Conservation (phyloP, 148 eudicot genomes). For the Heliosperma pusillum region DNA sequence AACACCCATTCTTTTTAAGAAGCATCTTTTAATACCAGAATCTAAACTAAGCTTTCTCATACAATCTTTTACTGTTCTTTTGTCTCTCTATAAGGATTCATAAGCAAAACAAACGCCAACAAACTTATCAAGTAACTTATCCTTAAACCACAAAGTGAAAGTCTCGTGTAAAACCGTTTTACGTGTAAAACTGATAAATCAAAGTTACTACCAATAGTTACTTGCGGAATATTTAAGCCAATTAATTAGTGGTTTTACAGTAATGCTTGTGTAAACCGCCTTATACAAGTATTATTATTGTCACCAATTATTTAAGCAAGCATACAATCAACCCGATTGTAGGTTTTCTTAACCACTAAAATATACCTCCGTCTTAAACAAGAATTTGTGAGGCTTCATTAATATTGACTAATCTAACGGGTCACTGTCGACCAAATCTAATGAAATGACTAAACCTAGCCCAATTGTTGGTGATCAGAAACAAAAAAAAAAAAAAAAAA, state of each 20-base stretch:
- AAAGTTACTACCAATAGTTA: too few species aligned
- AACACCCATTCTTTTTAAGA: slow-evolving; percentile 12
- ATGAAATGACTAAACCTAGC: not conserved
- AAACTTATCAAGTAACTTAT: not conserved
- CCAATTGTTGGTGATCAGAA: not conserved
- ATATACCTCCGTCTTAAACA: too few species aligned
- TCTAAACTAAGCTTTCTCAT: not conserved
- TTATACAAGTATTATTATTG: not conserved
- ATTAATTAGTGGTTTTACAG: too few species aligned
- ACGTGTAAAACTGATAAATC: too few species aligned
- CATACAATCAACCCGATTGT: not conserved
- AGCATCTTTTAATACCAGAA: slow-evolving; percentile 8
- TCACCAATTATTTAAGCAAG: not conserved
- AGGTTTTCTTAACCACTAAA: not conserved
- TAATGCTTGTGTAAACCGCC: too few species aligned
- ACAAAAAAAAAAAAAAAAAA: not conserved
- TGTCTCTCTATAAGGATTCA: slow-evolving; percentile 11
- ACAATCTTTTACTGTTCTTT: slow-evolving; percentile 3
- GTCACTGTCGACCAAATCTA: not conserved
- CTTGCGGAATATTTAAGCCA: too few species aligned
- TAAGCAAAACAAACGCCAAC: not conserved
- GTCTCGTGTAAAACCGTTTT: too few species aligned
- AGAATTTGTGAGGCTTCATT: too few species aligned
- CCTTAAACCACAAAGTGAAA: not conserved
- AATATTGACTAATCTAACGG: not conserved